These are phyloP conservation scores for Penicillium sp. DNA, from an alignment of 2,329 filamentous ascomycete genomes.

Conservation along the genomic window DNA sequence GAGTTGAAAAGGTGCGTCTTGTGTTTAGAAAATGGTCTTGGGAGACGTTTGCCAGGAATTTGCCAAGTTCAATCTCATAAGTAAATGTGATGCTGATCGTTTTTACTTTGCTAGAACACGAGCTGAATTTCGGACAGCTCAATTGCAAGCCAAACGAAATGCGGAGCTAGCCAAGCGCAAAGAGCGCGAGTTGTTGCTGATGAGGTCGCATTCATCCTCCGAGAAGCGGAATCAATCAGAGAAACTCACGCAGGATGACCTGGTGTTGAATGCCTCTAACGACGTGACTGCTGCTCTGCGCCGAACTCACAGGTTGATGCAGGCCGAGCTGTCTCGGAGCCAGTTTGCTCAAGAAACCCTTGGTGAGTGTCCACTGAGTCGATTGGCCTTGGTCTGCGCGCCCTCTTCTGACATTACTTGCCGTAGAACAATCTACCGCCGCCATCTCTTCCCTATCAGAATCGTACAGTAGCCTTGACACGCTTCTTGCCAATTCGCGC, in stretches of 20 bases:
- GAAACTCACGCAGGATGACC: constrained; percentile 62
- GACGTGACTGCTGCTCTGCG: constrained; percentile 81
- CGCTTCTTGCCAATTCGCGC: constrained; percentile 66
- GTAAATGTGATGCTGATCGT: too few relatives aligned
- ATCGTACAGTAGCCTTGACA: constrained; percentile 72
- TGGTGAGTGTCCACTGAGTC: constrained; percentile 24
- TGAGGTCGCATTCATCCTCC: constrained; percentile 37
- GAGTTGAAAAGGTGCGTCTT: constrained; percentile 64
- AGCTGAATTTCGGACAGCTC: constrained; percentile 71
- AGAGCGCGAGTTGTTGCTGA: constrained; percentile 70
- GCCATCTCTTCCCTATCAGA: constrained; percentile 76
- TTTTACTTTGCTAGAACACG: constrained; percentile 46
- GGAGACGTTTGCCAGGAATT: not conserved
- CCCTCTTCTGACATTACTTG: constrained; percentile 6
- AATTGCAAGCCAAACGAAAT: constrained; percentile 69
- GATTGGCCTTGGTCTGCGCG: not conserved
- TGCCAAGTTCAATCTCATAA: too few relatives aligned
- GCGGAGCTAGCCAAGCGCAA: constrained; percentile 66
- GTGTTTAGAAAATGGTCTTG: not conserved
- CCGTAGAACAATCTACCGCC: constrained; percentile 64
- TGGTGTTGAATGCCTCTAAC: constrained; percentile 66
- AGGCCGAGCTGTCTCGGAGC: constrained; percentile 74
- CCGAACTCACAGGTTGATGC: constrained; percentile 80
- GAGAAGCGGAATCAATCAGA: constrained; percentile 34
- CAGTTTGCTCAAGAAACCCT: constrained; percentile 87